Percentiles rank a stretch among this genome's conserved stretches.
Conservation (phyloP, 306 rosid genomes). For the Rosa rugosa region DNA sequence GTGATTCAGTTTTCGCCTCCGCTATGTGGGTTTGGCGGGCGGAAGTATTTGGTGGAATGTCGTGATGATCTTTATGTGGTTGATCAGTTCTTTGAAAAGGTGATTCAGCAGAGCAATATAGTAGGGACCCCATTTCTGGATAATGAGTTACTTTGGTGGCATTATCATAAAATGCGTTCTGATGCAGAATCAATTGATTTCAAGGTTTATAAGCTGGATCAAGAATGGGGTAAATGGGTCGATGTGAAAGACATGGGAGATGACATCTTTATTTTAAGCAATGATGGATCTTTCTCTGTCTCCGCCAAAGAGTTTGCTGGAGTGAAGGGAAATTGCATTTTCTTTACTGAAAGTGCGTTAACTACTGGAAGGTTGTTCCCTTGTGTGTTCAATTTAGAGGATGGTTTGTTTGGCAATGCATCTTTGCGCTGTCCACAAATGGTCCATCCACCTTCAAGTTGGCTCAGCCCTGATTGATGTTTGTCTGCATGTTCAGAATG, state of each 20-base stretch:
- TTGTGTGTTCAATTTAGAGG: background rate
- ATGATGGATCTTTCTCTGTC: constrained; percentile 23
- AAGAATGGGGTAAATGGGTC: constrained; percentile 34
- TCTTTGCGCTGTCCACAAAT: background rate
- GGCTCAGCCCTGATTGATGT: background rate
- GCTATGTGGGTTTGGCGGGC: constrained; percentile 46
- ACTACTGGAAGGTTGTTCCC: background rate
- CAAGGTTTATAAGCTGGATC: constrained; percentile 38
- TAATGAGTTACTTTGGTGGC: background rate
- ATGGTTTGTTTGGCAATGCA: background rate
- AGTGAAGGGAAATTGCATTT: constrained; percentile 29
- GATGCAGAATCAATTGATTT: constrained; percentile 26
- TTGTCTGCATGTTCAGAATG: background rate
- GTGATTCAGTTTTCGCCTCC: constrained; percentile 65
- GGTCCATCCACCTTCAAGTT: background rate
- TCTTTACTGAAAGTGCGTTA: background rate
- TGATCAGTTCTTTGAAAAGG: constrained; percentile 37
- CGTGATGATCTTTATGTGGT: constrained; percentile 54
- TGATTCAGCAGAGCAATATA: too few species aligned
- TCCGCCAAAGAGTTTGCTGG: constrained; percentile 12
- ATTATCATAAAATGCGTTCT: background rate
- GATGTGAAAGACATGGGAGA: constrained; percentile 32
- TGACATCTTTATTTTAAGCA: constrained; percentile 20
- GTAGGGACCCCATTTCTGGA: background rate
- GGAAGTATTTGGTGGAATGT: constrained; percentile 62